phyloP scores from a whole-genome alignment of 768 basidiomycete genomes.

The Pleurotus giganteus region DNA sequence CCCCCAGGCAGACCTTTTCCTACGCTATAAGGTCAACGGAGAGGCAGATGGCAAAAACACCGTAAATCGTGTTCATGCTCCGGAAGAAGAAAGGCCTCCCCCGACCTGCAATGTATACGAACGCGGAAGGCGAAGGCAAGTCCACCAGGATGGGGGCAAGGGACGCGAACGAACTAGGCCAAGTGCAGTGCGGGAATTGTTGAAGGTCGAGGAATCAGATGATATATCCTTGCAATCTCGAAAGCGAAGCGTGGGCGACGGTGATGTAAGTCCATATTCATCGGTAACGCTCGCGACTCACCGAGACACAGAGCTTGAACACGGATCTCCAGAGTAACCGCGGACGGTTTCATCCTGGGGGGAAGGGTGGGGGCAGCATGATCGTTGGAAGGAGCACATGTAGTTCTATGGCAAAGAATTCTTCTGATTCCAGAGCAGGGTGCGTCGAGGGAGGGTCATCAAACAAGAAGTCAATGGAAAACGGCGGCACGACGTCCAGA shows the following conservation, averaged over 20 bases:
- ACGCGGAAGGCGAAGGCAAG: background rate
- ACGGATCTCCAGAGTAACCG: background rate
- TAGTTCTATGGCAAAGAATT: background rate
- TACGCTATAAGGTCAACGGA: constrained; percentile 26
- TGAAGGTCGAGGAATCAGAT: constrained; percentile 8
- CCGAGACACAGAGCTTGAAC: background rate
- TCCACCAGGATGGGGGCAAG: constrained; percentile 11
- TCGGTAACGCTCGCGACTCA: background rate
- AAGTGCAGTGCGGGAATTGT: background rate
- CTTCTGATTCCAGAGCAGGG: background rate
- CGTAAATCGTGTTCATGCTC: background rate
- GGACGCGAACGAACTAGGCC: background rate
- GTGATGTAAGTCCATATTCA: background rate
- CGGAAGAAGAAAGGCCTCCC: background rate
- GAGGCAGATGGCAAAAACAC: constrained; percentile 13
- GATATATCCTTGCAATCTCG: background rate
- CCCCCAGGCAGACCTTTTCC: constrained; percentile 44
- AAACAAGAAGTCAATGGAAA: background rate
- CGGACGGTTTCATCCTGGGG: background rate
- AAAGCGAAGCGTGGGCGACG: background rate
- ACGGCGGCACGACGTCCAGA: background rate
- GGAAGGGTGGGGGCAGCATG: no score
- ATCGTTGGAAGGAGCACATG: background rate
- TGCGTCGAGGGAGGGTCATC: background rate
- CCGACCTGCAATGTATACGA: background rate